Evolutionary conservation across 2,329 filamentous ascomycete species (phyloP).

Genomic region (Immersiporthe knoxdaviesiana): DNA sequence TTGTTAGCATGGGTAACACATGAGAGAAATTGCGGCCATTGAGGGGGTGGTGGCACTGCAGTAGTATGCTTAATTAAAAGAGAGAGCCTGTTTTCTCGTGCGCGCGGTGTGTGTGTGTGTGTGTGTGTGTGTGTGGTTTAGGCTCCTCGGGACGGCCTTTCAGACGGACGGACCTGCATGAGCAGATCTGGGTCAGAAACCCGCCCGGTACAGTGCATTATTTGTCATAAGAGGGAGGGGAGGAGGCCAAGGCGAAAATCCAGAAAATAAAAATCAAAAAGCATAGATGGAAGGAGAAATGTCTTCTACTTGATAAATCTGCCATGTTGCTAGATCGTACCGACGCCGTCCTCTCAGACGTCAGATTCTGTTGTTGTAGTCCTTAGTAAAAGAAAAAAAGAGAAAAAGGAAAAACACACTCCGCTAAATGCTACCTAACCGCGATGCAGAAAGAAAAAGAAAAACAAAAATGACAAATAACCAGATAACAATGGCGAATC

Average conservation of each 20-base stretch:
- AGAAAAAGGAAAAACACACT: neutral
- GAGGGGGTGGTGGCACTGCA: neutral
- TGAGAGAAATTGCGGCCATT: neutral
- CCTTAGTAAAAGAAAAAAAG: neutral
- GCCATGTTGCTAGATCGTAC: neutral
- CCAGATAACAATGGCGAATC: neutral
- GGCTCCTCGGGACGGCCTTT: neutral
- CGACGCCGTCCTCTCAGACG: neutral
- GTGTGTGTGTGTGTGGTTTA: neutral
- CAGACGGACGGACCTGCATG: neutral
- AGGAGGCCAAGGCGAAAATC: neutral
- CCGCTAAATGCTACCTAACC: constrained; percentile 16
- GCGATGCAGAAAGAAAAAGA: constrained; percentile 6
- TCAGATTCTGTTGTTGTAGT: neutral
- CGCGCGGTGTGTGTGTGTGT: no score
- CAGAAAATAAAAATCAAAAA: neutral
- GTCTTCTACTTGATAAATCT: neutral
- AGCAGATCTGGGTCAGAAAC: neutral
- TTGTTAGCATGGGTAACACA: constrained; percentile 4
- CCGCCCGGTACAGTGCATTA: neutral
- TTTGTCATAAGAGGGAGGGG: neutral
- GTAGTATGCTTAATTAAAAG: neutral
- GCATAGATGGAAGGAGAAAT: neutral
- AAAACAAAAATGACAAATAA: neutral
- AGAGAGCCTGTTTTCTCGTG: neutral